A percentile compares a stretch with the other conserved stretches of the same genome.
Conservation (phyloP, 148 eudicot species). For the Rhododendron ferrugineum region DNA sequence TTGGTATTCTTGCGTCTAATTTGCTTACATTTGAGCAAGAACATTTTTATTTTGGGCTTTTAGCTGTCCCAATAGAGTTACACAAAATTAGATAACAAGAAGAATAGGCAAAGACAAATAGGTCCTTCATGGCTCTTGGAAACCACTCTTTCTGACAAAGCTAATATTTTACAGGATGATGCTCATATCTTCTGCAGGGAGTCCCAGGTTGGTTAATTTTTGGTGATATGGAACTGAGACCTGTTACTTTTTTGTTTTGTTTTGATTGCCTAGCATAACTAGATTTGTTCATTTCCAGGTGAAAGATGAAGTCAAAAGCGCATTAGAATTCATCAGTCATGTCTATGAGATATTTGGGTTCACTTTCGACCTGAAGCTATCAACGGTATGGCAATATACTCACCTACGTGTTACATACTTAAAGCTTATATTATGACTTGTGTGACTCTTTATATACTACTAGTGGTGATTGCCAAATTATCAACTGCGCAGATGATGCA, state of each 20-base stretch:
- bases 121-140: neutral
- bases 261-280: constrained; percentile 2
- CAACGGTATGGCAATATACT: constrained; percentile 53
- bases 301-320: constrained; percentile 87
- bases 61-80: neutral
- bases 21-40: neutral
- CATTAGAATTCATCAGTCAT: constrained; percentile 61
- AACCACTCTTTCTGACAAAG: constrained; percentile 15
- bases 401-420: neutral
- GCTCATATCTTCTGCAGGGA: constrained; percentile 99
- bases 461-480: neutral
- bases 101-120: neutral
- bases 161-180: constrained; percentile 69
- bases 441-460: neutral
- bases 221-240: constrained; percentile 7
- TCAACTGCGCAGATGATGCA: neutral
- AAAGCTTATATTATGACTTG: neutral
- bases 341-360: constrained; percentile 77
- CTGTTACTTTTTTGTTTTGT: neutral
- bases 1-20: neutral
- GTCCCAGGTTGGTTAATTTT: constrained; percentile 61
- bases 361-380: constrained; percentile 86
- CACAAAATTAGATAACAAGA: too few relatives aligned
- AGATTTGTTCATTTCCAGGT: constrained; percentile 44
- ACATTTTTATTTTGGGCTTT: neutral